A percentile compares a stretch with the other conserved stretches of the same genome.
phyloP scores from a whole-genome alignment of 352 stramenopile species.

The Pythium volutum region DNA sequence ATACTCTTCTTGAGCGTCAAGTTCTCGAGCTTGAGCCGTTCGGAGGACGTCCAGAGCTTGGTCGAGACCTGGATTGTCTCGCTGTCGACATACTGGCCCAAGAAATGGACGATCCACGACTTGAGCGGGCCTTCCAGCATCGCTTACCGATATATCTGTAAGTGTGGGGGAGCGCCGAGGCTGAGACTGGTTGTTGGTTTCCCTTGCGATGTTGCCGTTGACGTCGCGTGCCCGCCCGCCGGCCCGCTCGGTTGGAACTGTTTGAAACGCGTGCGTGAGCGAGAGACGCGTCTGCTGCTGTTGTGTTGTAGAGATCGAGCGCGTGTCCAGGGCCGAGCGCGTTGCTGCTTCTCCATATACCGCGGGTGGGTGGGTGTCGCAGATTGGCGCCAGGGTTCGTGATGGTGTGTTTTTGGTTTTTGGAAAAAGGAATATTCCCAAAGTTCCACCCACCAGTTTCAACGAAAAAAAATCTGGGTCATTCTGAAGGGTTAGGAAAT shows the following conservation, averaged over 20 bases:
- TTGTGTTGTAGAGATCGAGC: not conserved
- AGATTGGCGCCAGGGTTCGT: constrained; percentile 4
- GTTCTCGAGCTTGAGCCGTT: constrained; percentile 86
- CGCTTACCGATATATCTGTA: not conserved
- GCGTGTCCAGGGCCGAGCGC: too few species aligned
- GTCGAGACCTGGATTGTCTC: constrained; percentile 81
- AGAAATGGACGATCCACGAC: constrained; percentile 83
- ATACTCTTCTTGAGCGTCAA: constrained; percentile 81
- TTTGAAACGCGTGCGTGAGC: too few species aligned
- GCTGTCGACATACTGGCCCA: constrained; percentile 87
- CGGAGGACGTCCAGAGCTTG: constrained; percentile 86
- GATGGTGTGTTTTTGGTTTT: too few species aligned
- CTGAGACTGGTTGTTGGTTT: not conserved
- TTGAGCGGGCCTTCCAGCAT: constrained; percentile 89
- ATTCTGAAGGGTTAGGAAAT: too few species aligned
- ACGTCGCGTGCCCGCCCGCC: not conserved
- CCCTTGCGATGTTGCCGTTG: not conserved
- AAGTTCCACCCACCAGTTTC: too few species aligned
- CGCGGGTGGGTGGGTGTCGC: constrained; percentile 2
- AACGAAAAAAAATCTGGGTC: too few species aligned
- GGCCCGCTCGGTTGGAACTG: not conserved
- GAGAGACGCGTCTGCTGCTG: too few species aligned
- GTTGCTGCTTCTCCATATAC: constrained; percentile 13
- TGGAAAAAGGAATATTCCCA: too few species aligned
- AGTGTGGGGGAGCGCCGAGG: not conserved